Base-by-base conservation (phyloP, 192 early-diverging fungal genomes). In the Podila clonocystis region DNA sequence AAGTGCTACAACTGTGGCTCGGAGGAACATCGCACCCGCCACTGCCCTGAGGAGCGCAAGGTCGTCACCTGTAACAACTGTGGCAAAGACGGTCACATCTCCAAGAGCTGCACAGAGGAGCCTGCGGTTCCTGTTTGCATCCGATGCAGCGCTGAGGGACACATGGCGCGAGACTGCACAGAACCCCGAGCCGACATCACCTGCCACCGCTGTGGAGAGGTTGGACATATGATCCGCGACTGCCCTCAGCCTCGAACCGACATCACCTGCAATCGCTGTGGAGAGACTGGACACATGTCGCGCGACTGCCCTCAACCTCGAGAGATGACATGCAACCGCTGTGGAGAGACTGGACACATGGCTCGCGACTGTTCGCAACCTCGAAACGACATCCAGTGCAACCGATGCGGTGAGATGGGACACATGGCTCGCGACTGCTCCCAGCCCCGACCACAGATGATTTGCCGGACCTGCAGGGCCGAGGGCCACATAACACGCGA, bases 31-130 rank as follows among this genome's bases (percentile, higher is more conserved):
- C 62, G 85, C 8, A 83, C 86, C 20, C 86, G 87, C 36, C 75
- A 69, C 11, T 90, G 89, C 70, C 49, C 82, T n/a, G 70, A 85
- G 61, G 63, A 64, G 24, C 41, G 64, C 62, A 77, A 60, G 69
- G 67, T 76, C 58, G 45, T 66, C 15, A 63, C 73, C 9, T 91
- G 89, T 85, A 84, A 87, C 78, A 88, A 86, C 79, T 91, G 89
- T 72, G 60, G 72, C 15, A 26, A 74, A 45, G 63, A 75, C 5
- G 89, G 79, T 50, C 89, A 91, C 68, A 76, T 84, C 65, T 66
- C 61, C 61, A 71, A 82, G 20, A 71, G 87, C 30, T 91, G 89
- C 82, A 65, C 85, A 17, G 63, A 85, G 57, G 73, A 62, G 11
- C 66, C 50, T 9, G 63, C 74, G n/a, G 63, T 63, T 2, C 38